phyloP scores from a whole-genome alignment of 2,329 filamentous ascomycete species.

The Ophiostoma angusticollis region DNA sequence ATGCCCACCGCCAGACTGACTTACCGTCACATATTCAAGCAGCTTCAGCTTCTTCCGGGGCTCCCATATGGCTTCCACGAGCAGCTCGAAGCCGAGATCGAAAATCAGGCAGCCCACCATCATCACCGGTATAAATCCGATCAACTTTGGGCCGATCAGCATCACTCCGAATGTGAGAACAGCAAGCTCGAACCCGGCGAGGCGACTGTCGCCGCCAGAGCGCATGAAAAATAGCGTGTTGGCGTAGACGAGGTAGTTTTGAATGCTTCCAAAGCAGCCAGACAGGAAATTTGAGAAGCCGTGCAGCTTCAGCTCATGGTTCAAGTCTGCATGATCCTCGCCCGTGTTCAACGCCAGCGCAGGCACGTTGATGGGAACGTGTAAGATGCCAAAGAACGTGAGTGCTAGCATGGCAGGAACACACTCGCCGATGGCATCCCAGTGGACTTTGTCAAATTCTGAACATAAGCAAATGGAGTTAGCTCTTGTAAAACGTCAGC shows the following conservation, averaged over 20 bases:
- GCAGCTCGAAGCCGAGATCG: constrained; percentile 80
- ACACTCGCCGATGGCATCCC: constrained; percentile 69
- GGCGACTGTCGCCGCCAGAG: constrained; percentile 74
- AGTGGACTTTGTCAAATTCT: constrained; percentile 75
- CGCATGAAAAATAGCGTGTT: constrained; percentile 96
- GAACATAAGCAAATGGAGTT: constrained; percentile 4
- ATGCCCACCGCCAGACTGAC: too few relatives aligned
- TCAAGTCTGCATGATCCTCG: constrained; percentile 83
- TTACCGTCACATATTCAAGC: constrained; percentile 76
- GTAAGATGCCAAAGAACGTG: constrained; percentile 93
- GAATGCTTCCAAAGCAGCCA: constrained; percentile 73
- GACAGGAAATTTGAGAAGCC: constrained; percentile 88
- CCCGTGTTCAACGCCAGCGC: constrained; percentile 81
- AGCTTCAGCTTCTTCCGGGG: constrained; percentile 79
- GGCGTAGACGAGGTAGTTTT: constrained; percentile 95
- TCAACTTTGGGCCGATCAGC: constrained; percentile 72
- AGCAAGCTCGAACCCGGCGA: constrained; percentile 79
- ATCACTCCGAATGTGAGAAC: constrained; percentile 67
- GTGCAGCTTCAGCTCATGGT: constrained; percentile 83
- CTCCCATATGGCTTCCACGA: constrained; percentile 77
- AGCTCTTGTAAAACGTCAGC: too few relatives aligned
- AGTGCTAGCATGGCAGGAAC: constrained; percentile 92
- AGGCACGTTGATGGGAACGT: constrained; percentile 96
- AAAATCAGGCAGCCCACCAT: constrained; percentile 95
- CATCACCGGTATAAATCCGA: constrained; percentile 92